Base-by-base conservation (phyloP, 345 rosid species). In the Ceriops zippeliana region DNA sequence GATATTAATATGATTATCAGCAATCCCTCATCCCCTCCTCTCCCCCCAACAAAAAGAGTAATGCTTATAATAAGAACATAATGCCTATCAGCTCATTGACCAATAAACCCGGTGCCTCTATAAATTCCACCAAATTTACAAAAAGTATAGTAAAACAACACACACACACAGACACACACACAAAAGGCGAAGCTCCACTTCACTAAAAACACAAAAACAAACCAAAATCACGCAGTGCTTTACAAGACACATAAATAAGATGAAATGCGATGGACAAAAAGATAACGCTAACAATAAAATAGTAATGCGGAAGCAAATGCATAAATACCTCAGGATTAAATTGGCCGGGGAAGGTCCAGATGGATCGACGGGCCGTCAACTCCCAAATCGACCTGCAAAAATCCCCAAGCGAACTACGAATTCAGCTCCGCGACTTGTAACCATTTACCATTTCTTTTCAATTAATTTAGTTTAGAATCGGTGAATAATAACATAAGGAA, bases 381-480 rank as follows among this genome's bases (percentile, higher is more conserved):
- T 87, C 88, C 76, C 86, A 78, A 78, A 91, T 67, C 52, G 89
- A 86, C 90, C 95, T 90, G 80, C 62, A 71, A 65, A 63, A 71
- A 58, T 10, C 30, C 17, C 5, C 28, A 56, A 22, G 59, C 6
- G 16, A 54, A 24, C 49, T 42, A 42, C 49, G 49, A 56, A 24
- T 56, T 56, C 24, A 24, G 59, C 16, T 56, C 26, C 35, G 7
- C 7, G 35, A 34, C 6, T 6, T 6, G 35, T 34, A 34, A 34
- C 37, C 37, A 34, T 34, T 7, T 7, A 34, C 37, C 26, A 24
- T 24, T 24, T 7, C 6, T 34, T 34, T 7, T 34, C 37, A 7
- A 34, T 34, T 34, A 34, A 34, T 34, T 34, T 34, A 34, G 37
- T 34, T 34, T 34, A 34, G 37, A 34, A 34, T 34, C 37, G 9